A percentile compares a stretch with the other conserved stretches of the same genome.
Conservation (phyloP, 805 yeast genomes). For the Nadsonia fulvescens region DNA sequence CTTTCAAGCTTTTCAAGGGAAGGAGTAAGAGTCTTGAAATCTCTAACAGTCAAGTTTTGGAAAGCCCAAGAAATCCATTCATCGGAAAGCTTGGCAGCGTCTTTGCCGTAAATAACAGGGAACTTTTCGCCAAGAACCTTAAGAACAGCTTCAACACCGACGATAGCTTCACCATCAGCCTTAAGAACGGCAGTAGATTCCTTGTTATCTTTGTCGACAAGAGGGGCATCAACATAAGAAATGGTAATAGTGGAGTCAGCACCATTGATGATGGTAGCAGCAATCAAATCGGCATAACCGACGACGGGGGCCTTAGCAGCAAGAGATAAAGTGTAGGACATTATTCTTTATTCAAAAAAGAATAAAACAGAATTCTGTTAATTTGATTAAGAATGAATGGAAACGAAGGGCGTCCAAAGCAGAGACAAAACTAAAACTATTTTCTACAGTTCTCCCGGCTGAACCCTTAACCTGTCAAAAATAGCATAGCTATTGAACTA, state of each 20-base stretch:
- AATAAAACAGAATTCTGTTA: too few species aligned
- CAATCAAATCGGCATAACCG: constrained; percentile 63
- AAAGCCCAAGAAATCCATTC: constrained; percentile 53
- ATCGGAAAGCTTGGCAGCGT: constrained; percentile 16
- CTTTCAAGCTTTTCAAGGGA: constrained; percentile 67
- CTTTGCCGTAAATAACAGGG: constrained; percentile 21
- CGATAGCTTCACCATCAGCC: constrained; percentile 23
- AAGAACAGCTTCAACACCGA: constrained; percentile 28
- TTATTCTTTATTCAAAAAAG: too few species aligned
- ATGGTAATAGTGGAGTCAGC: constrained; percentile 26
- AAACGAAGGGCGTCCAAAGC: too few species aligned
- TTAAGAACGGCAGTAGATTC: constrained; percentile 29
- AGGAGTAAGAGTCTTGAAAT: constrained; percentile 68
- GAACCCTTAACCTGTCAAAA: too few species aligned
- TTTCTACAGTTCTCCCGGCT: too few species aligned
- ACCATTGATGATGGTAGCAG: constrained; percentile 55
- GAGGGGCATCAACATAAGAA: constrained; percentile 57
- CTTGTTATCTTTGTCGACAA: constrained; percentile 25
- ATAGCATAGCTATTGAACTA: too few species aligned
- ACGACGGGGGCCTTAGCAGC: constrained; percentile 78
- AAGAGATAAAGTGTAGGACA: constrained; percentile 33
- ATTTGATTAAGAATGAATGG: too few species aligned
- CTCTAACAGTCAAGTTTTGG: constrained; percentile 56
- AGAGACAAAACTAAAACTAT: too few species aligned
- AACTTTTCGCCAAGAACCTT: constrained; percentile 31